Base-by-base conservation (phyloP, 352 stramenopile species). In the Pythium chondricola region DNA sequence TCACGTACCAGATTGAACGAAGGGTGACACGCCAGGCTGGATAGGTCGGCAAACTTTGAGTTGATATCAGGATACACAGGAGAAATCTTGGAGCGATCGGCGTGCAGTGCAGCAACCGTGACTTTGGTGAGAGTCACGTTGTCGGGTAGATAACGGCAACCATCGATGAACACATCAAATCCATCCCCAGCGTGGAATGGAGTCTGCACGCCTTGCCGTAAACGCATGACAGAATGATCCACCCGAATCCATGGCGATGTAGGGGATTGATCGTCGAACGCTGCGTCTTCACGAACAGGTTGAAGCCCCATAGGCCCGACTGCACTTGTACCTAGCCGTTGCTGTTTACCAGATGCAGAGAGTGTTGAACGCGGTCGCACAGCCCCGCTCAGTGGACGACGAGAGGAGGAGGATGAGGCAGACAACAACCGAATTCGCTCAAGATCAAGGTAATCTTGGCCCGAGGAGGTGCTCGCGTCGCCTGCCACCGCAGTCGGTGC, bases 111-210 rank as follows among this genome's bases (percentile, higher is more conserved):
- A 17, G 72, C 76, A 4, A 88, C 52, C 9, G 83, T 83, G 6
- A 88, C 65, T 53, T 93, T 92, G 1, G 75, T 81, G 43, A 87
- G 49, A 2, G 76, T 81, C 16, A 68, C 67, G 33, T 59, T 83
- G 53, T 95, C 79, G 0, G 85, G 85, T 21, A 96, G 65, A 20
- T 65, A 82, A 8, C 85, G 75, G 4, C 67, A 74, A 2, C 65
- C 74, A 49, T 96, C 84, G 14, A 96, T 45, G 33, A 75, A 87
- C 6, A 95, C 59, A 38, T 96, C 70, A 36, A 95, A 86, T 0
- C 71, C 85, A 43, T 95, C 85, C 1, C 69, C 76, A 29, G 58
- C 33, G 6, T 75, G 57, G 39, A 93, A 93, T 2, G 53, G 9
- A 14, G 36, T 46, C 27, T 44, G 48, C 4, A 39, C 18, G 18